Evolutionary conservation across 441 rosid species (phyloP), one percentile per base, ranked within the genome.

Genomic region (Heliophila coronopifolia): DNA sequence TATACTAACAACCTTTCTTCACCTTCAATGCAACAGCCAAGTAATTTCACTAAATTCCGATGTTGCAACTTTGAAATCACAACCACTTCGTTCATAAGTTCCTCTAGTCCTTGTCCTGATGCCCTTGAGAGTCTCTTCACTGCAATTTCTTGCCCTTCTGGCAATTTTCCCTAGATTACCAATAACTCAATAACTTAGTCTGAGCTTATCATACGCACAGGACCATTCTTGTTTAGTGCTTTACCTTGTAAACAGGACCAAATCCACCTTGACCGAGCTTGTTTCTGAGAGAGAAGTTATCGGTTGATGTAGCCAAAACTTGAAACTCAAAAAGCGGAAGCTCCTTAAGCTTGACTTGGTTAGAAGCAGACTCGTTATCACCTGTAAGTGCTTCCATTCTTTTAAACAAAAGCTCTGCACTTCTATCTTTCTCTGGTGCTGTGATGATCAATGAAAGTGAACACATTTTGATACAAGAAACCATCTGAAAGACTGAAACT

Each of bases 91-190:
- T 73, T 79, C 62, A 54, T 52, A 26, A 71, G 70, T 40, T 70
- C 75, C 35, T 70, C 66, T 28, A 66, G 57, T n/a, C 75, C 71
- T 53, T 66, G 75, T 48, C 72, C 69, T 0, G 75, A 71, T 16
- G 59, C 61, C 26, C 45, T 18, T 26, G 70, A 69, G 2, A 65
- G 50, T 8, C 67, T 69, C 51, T 69, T 69, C 24, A 64, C 67
- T 1, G 74, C 74, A 25, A 69, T 50, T 37, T 50, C 93, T 59
- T 82, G 80, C 22, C 87, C 98, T 14, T 75, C 88, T 1, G 78
- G 81, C 56, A 84, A 75, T 60, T 58, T 80, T 48, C 93, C 96
- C 98, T 90, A 63, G n/a, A n/a, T n/a, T n/a, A n/a, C n/a, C n/a
- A n/a, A n/a, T n/a, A n/a, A n/a, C n/a, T n/a, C n/a, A n/a, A n/a